These are phyloP conservation scores for Acanthamoeba castellanii DNA, from an alignment of 208 protist genomes.

Conservation along the genomic window DNA sequence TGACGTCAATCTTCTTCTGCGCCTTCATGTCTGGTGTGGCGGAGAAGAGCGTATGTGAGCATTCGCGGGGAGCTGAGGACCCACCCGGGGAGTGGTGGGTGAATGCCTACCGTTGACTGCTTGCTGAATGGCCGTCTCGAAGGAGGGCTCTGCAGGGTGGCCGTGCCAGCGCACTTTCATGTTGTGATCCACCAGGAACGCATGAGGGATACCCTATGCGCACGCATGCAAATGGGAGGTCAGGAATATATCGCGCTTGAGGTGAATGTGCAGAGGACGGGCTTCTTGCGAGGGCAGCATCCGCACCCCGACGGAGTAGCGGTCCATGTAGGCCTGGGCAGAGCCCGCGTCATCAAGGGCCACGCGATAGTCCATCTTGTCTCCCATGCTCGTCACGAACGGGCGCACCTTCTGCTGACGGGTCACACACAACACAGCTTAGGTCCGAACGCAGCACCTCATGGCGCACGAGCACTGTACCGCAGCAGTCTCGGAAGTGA, in stretches of 20 bases:
- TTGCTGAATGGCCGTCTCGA: slow-evolving; percentile 19
- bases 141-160: slow-evolving; percentile 24
- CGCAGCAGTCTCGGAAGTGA: background rate
- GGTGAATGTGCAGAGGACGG: too few relatives aligned
- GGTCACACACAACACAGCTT: background rate
- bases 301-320: slow-evolving; percentile 1
- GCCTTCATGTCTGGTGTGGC: background rate
- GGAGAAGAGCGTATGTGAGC: background rate
- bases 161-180: slow-evolving; percentile 60
- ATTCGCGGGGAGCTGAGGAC: background rate
- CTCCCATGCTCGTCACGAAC: slow-evolving; percentile 22
- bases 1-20: background rate
- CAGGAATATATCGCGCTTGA: too few relatives aligned
- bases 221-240: too few relatives aligned
- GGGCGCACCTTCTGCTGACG: background rate
- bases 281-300: too few relatives aligned
- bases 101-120: background rate
- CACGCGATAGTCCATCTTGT: slow-evolving; percentile 66
- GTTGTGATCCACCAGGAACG: slow-evolving; percentile 42
- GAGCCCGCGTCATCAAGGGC: slow-evolving; percentile 42
- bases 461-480: background rate
- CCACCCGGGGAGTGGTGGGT: background rate
- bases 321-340: slow-evolving; percentile 53
- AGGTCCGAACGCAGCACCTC: background rate
- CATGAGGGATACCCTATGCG: slow-evolving; percentile 17